phyloP scores from a whole-genome alignment of 495 filamentous ascomycete species.

The Penicillium subrubescens region DNA sequence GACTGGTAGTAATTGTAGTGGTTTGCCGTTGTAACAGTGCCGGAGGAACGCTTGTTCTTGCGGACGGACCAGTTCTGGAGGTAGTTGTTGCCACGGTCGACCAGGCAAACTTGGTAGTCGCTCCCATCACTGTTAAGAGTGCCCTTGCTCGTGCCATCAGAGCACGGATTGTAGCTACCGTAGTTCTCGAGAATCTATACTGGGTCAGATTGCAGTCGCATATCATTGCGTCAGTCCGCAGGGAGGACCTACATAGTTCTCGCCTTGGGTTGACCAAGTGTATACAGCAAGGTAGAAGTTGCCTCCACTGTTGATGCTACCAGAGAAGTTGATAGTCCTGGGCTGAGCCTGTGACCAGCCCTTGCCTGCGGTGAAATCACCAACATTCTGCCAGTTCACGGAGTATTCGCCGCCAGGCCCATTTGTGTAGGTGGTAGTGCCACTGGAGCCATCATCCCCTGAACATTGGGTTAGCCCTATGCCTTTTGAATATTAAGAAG shows the following conservation, averaged over 20 bases:
- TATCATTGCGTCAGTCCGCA: not conserved
- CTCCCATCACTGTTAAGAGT: conserved; percentile 29
- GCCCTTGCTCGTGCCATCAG: conserved; percentile 35
- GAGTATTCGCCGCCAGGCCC: not conserved
- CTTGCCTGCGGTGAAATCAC: conserved; percentile 3
- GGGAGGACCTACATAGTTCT: not conserved
- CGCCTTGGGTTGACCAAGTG: conserved; percentile 1
- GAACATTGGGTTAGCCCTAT: not conserved
- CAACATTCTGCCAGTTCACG: conserved; percentile 1
- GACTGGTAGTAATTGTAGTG: conserved; percentile 56
- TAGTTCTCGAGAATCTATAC: conserved; percentile 3
- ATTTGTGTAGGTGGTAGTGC: conserved; percentile 1
- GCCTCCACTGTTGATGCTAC: not conserved
- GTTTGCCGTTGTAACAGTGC: conserved; percentile 53
- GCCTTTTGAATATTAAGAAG: not conserved
- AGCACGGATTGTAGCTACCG: conserved; percentile 3
- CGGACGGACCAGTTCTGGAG: conserved; percentile 66
- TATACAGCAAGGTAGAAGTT: conserved; percentile 3
- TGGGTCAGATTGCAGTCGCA: not conserved
- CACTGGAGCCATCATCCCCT: conserved; percentile 9
- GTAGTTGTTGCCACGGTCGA: conserved; percentile 34
- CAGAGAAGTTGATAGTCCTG: conserved; percentile 2
- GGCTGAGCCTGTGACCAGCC: not conserved
- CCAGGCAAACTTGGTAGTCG: conserved; percentile 7
- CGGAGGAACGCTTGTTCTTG: conserved; percentile 52